Conservation (phyloP, 1,139 yeast species). For the Zygoascus meyerae region DNA sequence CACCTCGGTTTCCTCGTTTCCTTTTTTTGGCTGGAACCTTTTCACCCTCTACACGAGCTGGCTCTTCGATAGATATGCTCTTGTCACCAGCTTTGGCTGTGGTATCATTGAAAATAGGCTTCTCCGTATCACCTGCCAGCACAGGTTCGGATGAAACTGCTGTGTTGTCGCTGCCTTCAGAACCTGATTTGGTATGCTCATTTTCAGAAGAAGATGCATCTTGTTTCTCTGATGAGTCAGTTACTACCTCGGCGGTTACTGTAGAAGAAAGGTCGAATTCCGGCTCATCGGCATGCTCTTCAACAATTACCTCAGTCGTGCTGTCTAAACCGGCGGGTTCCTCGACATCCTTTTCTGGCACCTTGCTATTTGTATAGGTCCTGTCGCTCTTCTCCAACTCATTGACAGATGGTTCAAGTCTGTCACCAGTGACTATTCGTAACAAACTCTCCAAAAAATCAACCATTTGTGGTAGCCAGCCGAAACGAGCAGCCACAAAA, state of each 20-base stretch:
- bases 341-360: neutral
- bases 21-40: constrained; percentile 42
- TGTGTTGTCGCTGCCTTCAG: neutral
- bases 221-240: too few species aligned
- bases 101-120: neutral
- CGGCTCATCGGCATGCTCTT: too few species aligned
- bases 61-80: constrained; percentile 17
- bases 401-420: neutral
- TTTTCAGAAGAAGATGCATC: neutral
- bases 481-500: constrained; percentile 36
- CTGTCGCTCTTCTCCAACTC: neutral
- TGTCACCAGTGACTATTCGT: constrained; percentile 12
- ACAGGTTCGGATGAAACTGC: neutral
- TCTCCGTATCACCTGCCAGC: neutral
- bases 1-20: constrained; percentile 85
- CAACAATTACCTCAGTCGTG: too few species aligned
- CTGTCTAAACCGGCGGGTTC: neutral
- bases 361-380: neutral
- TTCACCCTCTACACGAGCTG: neutral
- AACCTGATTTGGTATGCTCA: neutral
- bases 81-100: neutral
- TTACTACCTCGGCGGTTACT: too few species aligned
- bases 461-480: constrained; percentile 38
- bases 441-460: constrained; percentile 19
- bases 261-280: too few species aligned